Evolutionary conservation across 805 yeast species (phyloP), one percentile per base, ranked within the genome.

Genomic region (Suhomyces sp.): DNA sequence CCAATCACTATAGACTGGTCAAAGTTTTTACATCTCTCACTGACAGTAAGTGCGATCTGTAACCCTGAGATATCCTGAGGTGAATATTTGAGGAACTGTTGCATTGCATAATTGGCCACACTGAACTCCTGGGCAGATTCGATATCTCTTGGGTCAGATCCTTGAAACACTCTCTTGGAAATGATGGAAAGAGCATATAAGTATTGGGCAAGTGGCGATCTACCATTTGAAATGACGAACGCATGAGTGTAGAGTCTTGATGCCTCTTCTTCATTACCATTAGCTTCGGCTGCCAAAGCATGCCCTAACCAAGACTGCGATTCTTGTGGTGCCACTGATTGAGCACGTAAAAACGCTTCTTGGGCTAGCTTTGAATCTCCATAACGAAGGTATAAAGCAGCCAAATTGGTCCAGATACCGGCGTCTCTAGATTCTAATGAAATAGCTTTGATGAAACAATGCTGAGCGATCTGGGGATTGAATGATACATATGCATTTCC

Each of bases 381-480:
- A 37, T 73, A 69, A 19, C 75, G 68, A 39, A 91, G 60, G 46
- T 85, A 90, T 22, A 93, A 64, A 5, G 84, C 74, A 0, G 95
- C 96, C 39, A 93, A 63, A 47, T 87, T 86, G 11, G 81, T 72
- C 96, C 97, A 93, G 4, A 81, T 73, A 12, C 63, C 63, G 3
- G 82, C 75, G 37, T 84, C 85, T 35, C 77, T 76, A 5, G 84
- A 76, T 31, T 85, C 81, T 25, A 88, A 59, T 0, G 85, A 70
- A 2, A 81, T 62, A 0, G 97, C 90, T 43, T 86, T 83, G 48
- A 93, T 84, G 49, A 85, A 87, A 56, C 96, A 88, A 61, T 93
- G 99, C 59, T 93, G 99, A 0, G 97, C 70, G 5, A 87, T 83
- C 31, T 75, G 72, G 0, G 91, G 81, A 44, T 79, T 83, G 4